These are phyloP conservation scores for Waltiozyma sp. DNA, from an alignment of 1,139 yeast species.

Conservation along the genomic window DNA sequence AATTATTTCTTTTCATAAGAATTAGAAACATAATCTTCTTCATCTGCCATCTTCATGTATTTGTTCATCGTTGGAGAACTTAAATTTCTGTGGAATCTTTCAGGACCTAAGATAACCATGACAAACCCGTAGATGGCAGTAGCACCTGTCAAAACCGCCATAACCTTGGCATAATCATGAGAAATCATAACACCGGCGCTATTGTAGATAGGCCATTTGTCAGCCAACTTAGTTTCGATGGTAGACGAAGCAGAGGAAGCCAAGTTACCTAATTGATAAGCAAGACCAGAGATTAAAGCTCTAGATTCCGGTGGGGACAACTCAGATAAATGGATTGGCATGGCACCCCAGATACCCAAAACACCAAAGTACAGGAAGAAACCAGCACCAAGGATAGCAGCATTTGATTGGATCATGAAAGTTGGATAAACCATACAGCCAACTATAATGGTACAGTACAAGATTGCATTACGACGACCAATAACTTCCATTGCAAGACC, in stretches of 20 bases:
- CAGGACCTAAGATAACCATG: constrained; percentile 41
- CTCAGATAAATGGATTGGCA: constrained; percentile 45
- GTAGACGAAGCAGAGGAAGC: constrained; percentile 52
- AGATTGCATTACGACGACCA: constrained; percentile 36
- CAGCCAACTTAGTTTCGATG: constrained; percentile 45
- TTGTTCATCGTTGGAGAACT: constrained; percentile 20
- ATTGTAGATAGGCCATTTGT: constrained; percentile 31
- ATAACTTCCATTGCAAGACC: constrained; percentile 34
- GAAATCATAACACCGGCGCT: constrained; percentile 15
- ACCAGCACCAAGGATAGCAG: constrained; percentile 34
- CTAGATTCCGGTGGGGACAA: constrained; percentile 45
- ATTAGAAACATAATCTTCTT: not conserved
- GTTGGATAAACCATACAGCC: constrained; percentile 45
- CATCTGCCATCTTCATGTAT: constrained; percentile 16
- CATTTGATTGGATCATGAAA: constrained; percentile 28
- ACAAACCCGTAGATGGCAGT: constrained; percentile 41
- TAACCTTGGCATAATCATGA: constrained; percentile 34
- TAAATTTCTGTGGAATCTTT: constrained; percentile 27
- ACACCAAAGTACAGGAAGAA: constrained; percentile 43
- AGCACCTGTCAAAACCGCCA: constrained; percentile 51
- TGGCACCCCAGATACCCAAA: constrained; percentile 49
- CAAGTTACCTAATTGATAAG: constrained; percentile 51
- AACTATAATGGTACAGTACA: constrained; percentile 32
- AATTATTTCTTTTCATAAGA: too few species aligned
- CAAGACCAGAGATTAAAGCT: constrained; percentile 40